phyloP scores from a whole-genome alignment of 1,139 yeast genomes.

The Geotrichum histeridarum region DNA sequence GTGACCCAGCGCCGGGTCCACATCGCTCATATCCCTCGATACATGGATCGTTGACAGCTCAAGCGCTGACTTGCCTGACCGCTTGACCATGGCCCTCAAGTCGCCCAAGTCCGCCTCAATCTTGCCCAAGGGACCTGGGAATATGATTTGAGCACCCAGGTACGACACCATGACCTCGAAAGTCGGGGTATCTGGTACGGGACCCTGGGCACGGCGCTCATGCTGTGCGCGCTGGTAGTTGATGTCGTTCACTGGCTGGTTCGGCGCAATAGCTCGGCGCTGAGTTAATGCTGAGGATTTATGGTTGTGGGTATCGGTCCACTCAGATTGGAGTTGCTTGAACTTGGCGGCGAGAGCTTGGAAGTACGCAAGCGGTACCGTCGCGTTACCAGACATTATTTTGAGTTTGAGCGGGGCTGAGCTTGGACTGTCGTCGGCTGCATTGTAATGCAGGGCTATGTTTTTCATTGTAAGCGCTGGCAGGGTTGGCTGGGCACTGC shows the following conservation, averaged over 20 bases:
- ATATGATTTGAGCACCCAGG: conserved; percentile 8
- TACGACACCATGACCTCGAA: conserved; percentile 10
- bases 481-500: no score
- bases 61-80: conserved; percentile 5
- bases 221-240: neutral
- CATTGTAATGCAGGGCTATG: no score
- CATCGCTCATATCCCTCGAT: conserved; percentile 19
- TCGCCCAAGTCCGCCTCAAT: conserved; percentile 32
- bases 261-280: no score
- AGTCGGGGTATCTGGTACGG: conserved; percentile 1
- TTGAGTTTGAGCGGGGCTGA: conserved; percentile 1
- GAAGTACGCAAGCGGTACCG: conserved; percentile 1
- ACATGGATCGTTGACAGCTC: conserved; percentile 13
- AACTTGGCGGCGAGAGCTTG: conserved; percentile 1
- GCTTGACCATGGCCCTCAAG: conserved; percentile 19
- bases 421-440: neutral
- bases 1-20: conserved; percentile 19
- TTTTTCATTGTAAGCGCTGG: no score
- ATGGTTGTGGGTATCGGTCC: neutral
- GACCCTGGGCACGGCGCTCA: neutral
- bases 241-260: neutral
- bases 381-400: conserved; percentile 9
- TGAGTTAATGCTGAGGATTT: no score
- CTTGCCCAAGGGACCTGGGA: conserved; percentile 22
- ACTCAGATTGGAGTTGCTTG: neutral